Evolutionary conservation across 2,329 filamentous ascomycete species (phyloP).

Genomic region (Aspergillus ochraceoroseus): DNA sequence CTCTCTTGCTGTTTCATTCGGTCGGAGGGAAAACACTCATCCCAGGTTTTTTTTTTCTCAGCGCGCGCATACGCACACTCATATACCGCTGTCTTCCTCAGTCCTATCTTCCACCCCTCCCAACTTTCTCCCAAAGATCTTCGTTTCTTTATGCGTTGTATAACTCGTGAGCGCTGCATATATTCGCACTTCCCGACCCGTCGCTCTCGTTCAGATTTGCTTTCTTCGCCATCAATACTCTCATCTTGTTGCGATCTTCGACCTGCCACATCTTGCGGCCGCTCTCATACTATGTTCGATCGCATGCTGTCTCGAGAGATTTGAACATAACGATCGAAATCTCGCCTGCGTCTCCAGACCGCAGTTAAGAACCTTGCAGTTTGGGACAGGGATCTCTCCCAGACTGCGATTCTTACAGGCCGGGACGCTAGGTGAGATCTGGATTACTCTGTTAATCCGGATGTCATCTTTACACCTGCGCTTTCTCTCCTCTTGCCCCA

Average conservation of each 20-base stretch:
- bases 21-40: too few species aligned
- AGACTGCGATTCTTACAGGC: not conserved
- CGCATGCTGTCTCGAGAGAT: not conserved
- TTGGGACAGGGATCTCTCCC: not conserved
- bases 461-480: conserved; percentile 12
- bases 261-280: not conserved
- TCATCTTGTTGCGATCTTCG: not conserved
- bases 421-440: conserved; percentile 1
- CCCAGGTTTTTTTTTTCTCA: too few species aligned
- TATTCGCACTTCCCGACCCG: conserved; percentile 5
- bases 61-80: too few species aligned
- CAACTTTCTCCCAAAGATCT: conserved; percentile 16
- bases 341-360: not conserved
- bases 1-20: too few species aligned
- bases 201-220: conserved; percentile 1
- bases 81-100: too few species aligned
- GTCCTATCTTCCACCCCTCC: too few species aligned
- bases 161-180: too few species aligned
- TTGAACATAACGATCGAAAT: conserved; percentile 3
- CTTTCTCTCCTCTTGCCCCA: not conserved
- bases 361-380: not conserved
- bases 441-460: conserved; percentile 7
- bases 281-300: conserved; percentile 4
- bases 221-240: conserved; percentile 1
- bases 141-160: not conserved